phyloP scores from a whole-genome alignment of 1,284 basidiomycete genomes.

The Gymnopus androsaceus region DNA sequence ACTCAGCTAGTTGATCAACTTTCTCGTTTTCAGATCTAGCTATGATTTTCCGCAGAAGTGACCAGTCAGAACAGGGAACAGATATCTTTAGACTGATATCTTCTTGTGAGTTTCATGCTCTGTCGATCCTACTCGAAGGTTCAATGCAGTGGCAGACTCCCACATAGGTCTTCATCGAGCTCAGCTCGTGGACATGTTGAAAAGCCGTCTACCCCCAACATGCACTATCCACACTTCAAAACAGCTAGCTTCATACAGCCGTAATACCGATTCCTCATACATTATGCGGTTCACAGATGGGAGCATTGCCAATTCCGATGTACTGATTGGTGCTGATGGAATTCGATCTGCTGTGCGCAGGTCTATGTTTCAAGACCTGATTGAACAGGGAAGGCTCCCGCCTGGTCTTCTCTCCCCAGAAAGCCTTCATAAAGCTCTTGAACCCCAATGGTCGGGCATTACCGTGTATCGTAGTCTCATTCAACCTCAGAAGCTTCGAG shows the following conservation, averaged over 20 bases:
- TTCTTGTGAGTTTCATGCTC: slow-evolving; percentile 8
- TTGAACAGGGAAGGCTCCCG: slow-evolving; percentile 17
- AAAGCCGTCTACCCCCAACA: slow-evolving; percentile 44
- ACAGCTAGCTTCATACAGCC: slow-evolving; percentile 32
- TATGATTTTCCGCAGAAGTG: slow-evolving; percentile 4
- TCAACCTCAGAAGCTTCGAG: slow-evolving; percentile 29
- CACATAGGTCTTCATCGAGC: slow-evolving; percentile 16
- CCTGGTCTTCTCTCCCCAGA: slow-evolving; percentile 19
- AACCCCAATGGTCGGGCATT: slow-evolving; percentile 39
- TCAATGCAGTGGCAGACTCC: background rate
- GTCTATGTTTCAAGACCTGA: slow-evolving; percentile 22
- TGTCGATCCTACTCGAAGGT: background rate
- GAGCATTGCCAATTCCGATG: slow-evolving; percentile 41
- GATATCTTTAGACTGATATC: background rate
- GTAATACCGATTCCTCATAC: slow-evolving; percentile 37
- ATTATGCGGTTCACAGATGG: slow-evolving; percentile 48
- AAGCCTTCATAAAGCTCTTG: slow-evolving; percentile 23
- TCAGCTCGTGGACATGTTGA: slow-evolving; percentile 30
- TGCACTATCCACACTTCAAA: slow-evolving; percentile 41
- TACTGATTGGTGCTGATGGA: slow-evolving; percentile 55
- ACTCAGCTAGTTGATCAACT: background rate
- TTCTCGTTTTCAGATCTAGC: slow-evolving; percentile 13
- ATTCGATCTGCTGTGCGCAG: slow-evolving; percentile 23
- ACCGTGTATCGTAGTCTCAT: slow-evolving; percentile 39
- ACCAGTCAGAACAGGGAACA: background rate